These are phyloP conservation scores for Passalora sequoiae DNA, from an alignment of 2,329 filamentous ascomycete genomes.

Conservation along the genomic window DNA sequence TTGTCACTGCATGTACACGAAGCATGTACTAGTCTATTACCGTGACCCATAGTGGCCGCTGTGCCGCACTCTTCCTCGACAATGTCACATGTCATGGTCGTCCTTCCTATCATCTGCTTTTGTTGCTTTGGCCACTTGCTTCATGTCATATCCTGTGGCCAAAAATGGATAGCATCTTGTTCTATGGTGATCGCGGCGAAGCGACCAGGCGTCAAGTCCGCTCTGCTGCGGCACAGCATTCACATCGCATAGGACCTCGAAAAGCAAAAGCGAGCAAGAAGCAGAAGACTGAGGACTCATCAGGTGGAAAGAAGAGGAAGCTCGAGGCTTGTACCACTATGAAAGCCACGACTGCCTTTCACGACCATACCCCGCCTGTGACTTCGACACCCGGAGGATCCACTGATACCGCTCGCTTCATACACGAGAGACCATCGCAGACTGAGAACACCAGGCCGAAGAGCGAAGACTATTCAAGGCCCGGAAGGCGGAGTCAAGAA, in stretches of 20 bases:
- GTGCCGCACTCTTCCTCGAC: no score
- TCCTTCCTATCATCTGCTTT: neutral
- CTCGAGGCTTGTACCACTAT: neutral
- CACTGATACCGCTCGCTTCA: neutral
- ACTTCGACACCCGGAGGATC: neutral
- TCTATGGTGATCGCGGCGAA: conserved; percentile 21
- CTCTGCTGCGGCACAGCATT: conserved; percentile 18
- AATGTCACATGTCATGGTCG: neutral
- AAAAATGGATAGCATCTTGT: conserved; percentile 21
- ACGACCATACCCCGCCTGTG: neutral
- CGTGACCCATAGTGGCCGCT: no score
- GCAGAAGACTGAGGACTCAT: neutral
- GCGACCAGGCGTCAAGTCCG: conserved; percentile 22
- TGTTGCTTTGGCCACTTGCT: neutral
- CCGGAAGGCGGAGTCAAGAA: neutral
- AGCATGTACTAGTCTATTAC: no score
- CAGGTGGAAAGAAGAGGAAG: conserved; percentile 1
- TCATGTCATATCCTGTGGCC: no score
- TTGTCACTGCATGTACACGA: neutral
- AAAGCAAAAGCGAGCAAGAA: conserved; percentile 17
- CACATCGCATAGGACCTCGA: conserved; percentile 22
- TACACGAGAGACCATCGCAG: neutral
- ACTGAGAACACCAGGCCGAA: neutral
- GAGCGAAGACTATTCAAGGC: neutral
- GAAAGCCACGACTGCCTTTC: neutral